Conservation (phyloP, 2,329 filamentous ascomycete species). For the Colletotrichum plurivorum region DNA sequence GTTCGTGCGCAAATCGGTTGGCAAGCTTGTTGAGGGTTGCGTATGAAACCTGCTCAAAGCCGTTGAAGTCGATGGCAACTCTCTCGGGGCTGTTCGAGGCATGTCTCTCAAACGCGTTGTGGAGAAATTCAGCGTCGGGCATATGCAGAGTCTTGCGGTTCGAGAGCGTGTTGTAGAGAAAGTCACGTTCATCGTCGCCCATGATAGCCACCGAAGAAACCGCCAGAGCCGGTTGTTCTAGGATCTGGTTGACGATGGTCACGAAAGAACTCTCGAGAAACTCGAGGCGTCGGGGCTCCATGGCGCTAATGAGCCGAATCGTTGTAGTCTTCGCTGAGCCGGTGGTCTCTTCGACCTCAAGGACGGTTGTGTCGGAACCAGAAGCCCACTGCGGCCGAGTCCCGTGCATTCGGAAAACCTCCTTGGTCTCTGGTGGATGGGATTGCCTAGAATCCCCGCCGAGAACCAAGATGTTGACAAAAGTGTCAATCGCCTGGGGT, state of each 20-base stretch:
- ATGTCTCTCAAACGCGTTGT: slow-evolving; percentile 29
- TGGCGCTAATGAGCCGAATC: not conserved
- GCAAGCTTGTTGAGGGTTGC: slow-evolving; percentile 6
- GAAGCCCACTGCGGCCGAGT: too few species aligned
- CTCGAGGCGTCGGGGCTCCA: not conserved
- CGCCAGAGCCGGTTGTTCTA: slow-evolving; percentile 4
- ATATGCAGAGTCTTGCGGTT: not conserved
- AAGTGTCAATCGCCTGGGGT: slow-evolving; percentile 36
- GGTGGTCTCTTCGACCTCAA: not conserved
- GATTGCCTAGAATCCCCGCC: too few species aligned
- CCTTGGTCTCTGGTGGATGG: too few species aligned
- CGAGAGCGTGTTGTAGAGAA: slow-evolving; percentile 8
- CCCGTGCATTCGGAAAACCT: too few species aligned
- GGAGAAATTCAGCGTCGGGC: slow-evolving; percentile 30
- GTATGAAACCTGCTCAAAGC: slow-evolving; percentile 24
- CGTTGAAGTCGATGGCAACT: slow-evolving; percentile 28
- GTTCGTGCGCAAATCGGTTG: slow-evolving; percentile 22
- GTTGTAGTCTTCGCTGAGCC: not conserved
- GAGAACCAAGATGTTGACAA: slow-evolving; percentile 37
- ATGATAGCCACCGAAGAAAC: slow-evolving; percentile 16
- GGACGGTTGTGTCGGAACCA: not conserved
- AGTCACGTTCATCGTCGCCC: slow-evolving; percentile 17
- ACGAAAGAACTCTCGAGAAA: slow-evolving; percentile 33
- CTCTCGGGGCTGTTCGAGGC: slow-evolving; percentile 11
- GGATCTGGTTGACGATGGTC: slow-evolving; percentile 5